Base-by-base conservation (phyloP, 768 basidiomycete species). In the Naganishia randhawae region DNA sequence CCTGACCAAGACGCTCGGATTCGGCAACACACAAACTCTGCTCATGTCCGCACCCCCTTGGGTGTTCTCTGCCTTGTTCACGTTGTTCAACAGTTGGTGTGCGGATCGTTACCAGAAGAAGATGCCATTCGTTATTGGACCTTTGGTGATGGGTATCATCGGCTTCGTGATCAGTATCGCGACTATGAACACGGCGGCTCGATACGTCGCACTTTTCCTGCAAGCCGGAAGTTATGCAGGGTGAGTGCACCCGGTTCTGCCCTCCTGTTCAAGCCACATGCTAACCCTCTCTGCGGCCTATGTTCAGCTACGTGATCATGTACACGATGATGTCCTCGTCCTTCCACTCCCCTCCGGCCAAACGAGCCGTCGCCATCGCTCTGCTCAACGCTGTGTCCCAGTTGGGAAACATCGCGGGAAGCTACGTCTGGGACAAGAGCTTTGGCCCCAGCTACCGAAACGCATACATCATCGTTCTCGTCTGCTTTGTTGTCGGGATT, bases 321-420 rank as follows among this genome's bases (percentile, higher is more conserved):
- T 80, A 81, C 76, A 80, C 84, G 6, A 81, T 80, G 85, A 81
- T 69, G 57, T 57, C 50, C n/a, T 85, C 83, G 69, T 83, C 83
- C 17, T 82, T 95, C 80, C 86, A 90, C 31, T 85, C 86, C n/a
- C 87, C 92, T 29, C 84, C 90, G 5, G 86, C 88, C n/a, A 94
- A 93, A 80, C 87, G 92, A 5, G 89, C 92, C 2, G 88, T 92
- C 68, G 71, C 74, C 4, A 68, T 74, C 62, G 69, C 70, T 8
- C 72, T 90, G 69, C 85, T 92, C 73, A 92, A 93, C 77, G 85
- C 87, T 48, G 86, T 91, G 74, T 88, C 88, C 10, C 87, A 90
- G 74, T 83, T 90, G 3, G 92, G 92, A 0, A 94, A 94, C 80
- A 83, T 95, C 48, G 81, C 86, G 50, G 92, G 92, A 70, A 87